A percentile compares a stretch with the other conserved stretches of the same genome.
phyloP scores from a whole-genome alignment of 2,329 filamentous ascomycete species.

The Trichoderma aggressivum region DNA sequence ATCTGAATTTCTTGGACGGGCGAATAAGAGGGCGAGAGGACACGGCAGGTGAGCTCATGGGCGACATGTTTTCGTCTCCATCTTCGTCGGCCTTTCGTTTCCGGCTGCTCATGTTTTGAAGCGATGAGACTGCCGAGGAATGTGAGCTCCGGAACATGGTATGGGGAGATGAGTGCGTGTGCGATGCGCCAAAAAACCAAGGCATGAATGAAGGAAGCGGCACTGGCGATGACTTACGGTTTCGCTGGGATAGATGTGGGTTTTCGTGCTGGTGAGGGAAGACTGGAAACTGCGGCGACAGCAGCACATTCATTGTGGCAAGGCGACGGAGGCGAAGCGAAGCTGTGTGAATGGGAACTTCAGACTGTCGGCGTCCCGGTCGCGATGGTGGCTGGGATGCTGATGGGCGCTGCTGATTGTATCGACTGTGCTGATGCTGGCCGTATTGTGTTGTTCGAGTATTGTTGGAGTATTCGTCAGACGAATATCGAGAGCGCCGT shows the following conservation, averaged over 20 bases:
- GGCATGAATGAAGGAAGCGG: neutral
- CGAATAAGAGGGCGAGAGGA: constrained; percentile 64
- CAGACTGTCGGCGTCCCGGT: constrained; percentile 1
- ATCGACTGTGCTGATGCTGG: neutral
- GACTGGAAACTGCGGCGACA: constrained; percentile 57
- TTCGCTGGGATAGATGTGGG: constrained; percentile 50
- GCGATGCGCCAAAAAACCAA: neutral
- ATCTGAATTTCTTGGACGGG: constrained; percentile 60
- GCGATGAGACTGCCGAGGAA: constrained; percentile 39
- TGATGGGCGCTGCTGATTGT: neutral
- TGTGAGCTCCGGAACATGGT: neutral
- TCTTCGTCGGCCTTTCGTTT: constrained; percentile 90
- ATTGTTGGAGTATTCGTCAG: neutral
- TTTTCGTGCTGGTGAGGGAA: constrained; percentile 59
- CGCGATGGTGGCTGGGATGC: constrained; percentile 1
- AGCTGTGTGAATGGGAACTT: neutral
- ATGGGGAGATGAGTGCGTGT: neutral
- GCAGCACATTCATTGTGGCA: constrained; percentile 58
- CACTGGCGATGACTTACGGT: constrained; percentile 43
- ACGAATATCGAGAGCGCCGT: neutral
- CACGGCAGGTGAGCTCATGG: constrained; percentile 74
- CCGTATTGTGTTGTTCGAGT: neutral
- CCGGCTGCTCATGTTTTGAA: constrained; percentile 52
- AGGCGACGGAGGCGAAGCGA: neutral
- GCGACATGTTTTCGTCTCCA: constrained; percentile 83